phyloP scores from a whole-genome alignment of 768 basidiomycete species.

The Pleurotus eryngii region DNA sequence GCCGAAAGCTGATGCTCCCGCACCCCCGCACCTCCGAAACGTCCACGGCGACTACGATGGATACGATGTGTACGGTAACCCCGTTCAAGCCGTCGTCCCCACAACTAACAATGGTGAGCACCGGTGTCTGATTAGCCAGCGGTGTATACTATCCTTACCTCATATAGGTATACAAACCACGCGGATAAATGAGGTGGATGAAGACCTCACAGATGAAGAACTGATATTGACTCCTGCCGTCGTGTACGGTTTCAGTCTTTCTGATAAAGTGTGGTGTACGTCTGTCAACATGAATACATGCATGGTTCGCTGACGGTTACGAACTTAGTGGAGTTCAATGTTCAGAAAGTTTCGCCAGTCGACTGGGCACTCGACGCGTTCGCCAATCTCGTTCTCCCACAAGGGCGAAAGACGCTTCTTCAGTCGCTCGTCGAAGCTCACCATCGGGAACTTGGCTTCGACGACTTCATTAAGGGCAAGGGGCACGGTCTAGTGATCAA shows the following conservation, averaged over 20 bases:
- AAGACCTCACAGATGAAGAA: constrained; percentile 47
- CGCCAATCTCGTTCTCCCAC: constrained; percentile 55
- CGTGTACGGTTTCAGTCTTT: constrained; percentile 56
- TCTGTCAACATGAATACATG: background rate
- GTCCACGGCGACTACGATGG: constrained; percentile 2
- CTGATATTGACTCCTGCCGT: constrained; percentile 53
- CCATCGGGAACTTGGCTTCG: constrained; percentile 47
- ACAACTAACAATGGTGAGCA: constrained; percentile 1
- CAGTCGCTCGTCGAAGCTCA: constrained; percentile 59
- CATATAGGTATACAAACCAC: background rate
- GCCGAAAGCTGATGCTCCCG: constrained; percentile 17
- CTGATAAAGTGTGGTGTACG: constrained; percentile 15
- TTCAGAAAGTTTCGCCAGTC: constrained; percentile 50
- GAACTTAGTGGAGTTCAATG: constrained; percentile 53
- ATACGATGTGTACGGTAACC: constrained; percentile 21
- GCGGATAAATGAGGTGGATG: constrained; percentile 11
- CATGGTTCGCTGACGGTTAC: too few relatives aligned
- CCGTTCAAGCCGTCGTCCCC: background rate
- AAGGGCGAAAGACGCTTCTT: constrained; percentile 48
- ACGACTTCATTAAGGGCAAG: constrained; percentile 64
- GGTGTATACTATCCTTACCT: background rate
- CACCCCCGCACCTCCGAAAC: constrained; percentile 6
- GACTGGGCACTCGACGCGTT: constrained; percentile 58
- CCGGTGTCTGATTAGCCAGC: background rate
- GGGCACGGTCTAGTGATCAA: constrained; percentile 60